phyloP scores from a whole-genome alignment of 495 filamentous ascomycete species.

The Aspergillus conjunctus region DNA sequence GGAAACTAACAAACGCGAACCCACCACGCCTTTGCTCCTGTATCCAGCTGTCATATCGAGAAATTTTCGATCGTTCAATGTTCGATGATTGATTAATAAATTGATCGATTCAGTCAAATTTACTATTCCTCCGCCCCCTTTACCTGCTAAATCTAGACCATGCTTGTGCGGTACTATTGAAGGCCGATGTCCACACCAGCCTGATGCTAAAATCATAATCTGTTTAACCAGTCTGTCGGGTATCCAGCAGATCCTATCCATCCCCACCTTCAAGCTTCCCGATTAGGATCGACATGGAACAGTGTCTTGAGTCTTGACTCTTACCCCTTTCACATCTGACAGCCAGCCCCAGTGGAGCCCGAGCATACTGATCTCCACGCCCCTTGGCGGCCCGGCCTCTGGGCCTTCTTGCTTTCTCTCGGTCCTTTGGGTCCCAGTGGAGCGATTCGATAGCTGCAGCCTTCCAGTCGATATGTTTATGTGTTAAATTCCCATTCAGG shows the following conservation, averaged over 20 bases:
- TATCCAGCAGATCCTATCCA: neutral
- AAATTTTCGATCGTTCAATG: neutral
- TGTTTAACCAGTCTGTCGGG: neutral
- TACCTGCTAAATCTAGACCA: too few species aligned
- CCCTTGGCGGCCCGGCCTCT: neutral
- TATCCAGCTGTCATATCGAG: neutral
- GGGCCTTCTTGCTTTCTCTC: neutral
- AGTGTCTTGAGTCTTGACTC: neutral
- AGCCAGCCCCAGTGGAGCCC: slow-evolving; percentile 10
- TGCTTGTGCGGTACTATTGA: too few species aligned
- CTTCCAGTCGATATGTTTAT: neutral
- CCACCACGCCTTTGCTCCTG: neutral
- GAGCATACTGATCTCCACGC: neutral
- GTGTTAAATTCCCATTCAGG: neutral
- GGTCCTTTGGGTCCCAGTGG: slow-evolving; percentile 1
- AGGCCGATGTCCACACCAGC: too few species aligned
- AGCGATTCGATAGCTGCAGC: neutral
- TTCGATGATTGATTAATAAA: neutral
- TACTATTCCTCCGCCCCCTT: too few species aligned
- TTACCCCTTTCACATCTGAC: slow-evolving; percentile 3
- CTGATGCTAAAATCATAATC: neutral
- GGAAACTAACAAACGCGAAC: neutral
- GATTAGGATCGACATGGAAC: neutral
- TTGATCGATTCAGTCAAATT: too few species aligned
- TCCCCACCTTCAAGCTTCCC: neutral